Conservation (phyloP, 2,329 filamentous ascomycete species). For the Tolypocladium nubicola region DNA sequence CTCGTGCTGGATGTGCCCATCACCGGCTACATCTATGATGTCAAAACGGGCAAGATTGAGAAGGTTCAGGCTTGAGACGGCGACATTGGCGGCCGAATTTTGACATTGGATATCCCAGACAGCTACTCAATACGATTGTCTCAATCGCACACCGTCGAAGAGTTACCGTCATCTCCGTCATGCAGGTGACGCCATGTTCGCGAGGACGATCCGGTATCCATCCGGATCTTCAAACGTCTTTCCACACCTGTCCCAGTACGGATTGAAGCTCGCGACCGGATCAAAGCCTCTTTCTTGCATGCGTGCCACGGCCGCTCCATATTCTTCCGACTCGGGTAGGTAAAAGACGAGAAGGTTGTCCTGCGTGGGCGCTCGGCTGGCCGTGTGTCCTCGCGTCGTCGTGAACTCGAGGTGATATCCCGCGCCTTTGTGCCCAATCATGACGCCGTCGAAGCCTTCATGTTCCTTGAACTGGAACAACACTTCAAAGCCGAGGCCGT, state of each 20-base stretch:
- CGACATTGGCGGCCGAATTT: not conserved
- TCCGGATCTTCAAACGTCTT: slow-evolving; percentile 34
- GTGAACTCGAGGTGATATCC: slow-evolving; percentile 35
- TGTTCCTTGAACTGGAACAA: slow-evolving; percentile 23
- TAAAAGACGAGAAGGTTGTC: slow-evolving; percentile 36
- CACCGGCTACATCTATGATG: slow-evolving; percentile 69
- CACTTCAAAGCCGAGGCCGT: slow-evolving; percentile 26
- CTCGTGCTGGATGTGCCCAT: slow-evolving; percentile 52
- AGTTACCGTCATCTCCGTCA: not conserved
- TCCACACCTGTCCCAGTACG: slow-evolving; percentile 32
- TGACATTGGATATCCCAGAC: too few species aligned
- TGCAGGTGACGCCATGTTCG: slow-evolving; percentile 12
- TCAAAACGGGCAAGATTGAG: slow-evolving; percentile 54
- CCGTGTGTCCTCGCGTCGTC: slow-evolving; percentile 19
- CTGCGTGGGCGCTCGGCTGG: slow-evolving; percentile 25
- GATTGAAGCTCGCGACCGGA: slow-evolving; percentile 27
- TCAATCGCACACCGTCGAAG: not conserved
- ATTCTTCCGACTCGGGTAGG: slow-evolving; percentile 19
- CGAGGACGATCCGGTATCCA: slow-evolving; percentile 32
- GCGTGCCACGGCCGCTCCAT: slow-evolving; percentile 16
- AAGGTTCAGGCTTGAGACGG: slow-evolving; percentile 8
- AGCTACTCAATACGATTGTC: not conserved
- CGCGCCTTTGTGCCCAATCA: slow-evolving; percentile 26
- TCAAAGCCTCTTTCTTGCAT: slow-evolving; percentile 23
- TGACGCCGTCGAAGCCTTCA: slow-evolving; percentile 28